phyloP scores from a whole-genome alignment of 2,329 filamentous ascomycete species.

The Aspergillus sp. region DNA sequence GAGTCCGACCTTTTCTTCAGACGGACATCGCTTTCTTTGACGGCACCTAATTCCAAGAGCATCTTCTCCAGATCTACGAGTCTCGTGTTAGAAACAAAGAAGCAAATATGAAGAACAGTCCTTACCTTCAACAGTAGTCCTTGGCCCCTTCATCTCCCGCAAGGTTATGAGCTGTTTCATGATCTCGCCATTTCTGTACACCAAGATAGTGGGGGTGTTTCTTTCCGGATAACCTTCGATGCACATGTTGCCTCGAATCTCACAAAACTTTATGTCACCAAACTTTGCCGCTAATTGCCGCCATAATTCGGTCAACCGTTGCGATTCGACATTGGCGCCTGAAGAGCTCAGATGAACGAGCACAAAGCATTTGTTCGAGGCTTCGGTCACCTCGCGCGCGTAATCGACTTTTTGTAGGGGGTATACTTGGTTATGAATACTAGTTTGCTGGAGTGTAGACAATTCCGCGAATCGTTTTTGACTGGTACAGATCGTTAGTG shows the following conservation, averaged over 20 bases:
- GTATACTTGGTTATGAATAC: slow-evolving; percentile 86
- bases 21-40: slow-evolving; percentile 76
- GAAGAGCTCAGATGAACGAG: slow-evolving; percentile 81
- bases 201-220: slow-evolving; percentile 90
- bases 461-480: slow-evolving; percentile 86
- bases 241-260: slow-evolving; percentile 87
- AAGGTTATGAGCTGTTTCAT: slow-evolving; percentile 90
- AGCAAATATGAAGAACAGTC: not conserved
- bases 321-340: slow-evolving; percentile 79
- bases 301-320: slow-evolving; percentile 83
- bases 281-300: slow-evolving; percentile 79
- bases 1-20: slow-evolving; percentile 62
- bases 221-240: slow-evolving; percentile 95
- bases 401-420: slow-evolving; percentile 95
- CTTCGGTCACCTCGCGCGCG: slow-evolving; percentile 84
- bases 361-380: slow-evolving; percentile 67
- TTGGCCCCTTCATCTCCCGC: slow-evolving; percentile 71
- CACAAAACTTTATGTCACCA: slow-evolving; percentile 95
- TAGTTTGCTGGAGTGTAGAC: slow-evolving; percentile 70
- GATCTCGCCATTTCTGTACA: slow-evolving; percentile 92
- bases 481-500: slow-evolving; percentile 31
- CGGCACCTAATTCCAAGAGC: slow-evolving; percentile 77
- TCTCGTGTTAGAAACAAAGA: not conserved
- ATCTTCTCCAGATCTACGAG: slow-evolving; percentile 71
- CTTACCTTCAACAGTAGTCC: slow-evolving; percentile 63